Base-by-base conservation (phyloP, 2,329 filamentous ascomycete species). In the Akanthomyces uredinophilus region DNA sequence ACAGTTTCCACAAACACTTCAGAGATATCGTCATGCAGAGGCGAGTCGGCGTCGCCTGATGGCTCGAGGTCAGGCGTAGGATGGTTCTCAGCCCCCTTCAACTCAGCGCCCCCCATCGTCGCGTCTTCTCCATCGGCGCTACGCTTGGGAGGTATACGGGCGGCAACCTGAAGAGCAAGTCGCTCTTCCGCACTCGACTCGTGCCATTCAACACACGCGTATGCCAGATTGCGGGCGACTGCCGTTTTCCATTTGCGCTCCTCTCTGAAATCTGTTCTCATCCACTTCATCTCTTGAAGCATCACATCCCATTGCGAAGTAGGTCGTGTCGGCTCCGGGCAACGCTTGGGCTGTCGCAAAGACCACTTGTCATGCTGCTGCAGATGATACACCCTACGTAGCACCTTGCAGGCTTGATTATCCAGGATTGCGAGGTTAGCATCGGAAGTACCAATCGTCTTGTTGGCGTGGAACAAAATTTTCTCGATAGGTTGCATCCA, bases 321-420 rank as follows among this genome's bases (percentile, higher is more conserved):
- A 20, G 88, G 88, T 43, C 92, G 85, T 4, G 85, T 81, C 5
- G 94, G 93, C 73, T 99, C 95, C 1, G 87, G 82, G 44, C 87
- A 90, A 62, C 92, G 89, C 71, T 96, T 91, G 49, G 93, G 87
- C 70, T 99, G 95, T 58, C 94, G 85, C 52, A 99, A 76, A 5
- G 93, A 95, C 94, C 95, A 98, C 69, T 94, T 89, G 68, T 96
- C 92, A 37, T 89, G 87, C 70, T 94, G 92, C 70, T 99, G 95
- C 29, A 98, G 79, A 65, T 94, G 87, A 71, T 97, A 96, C 2
- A 99, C 92, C 16, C 92, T 83, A 61, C 92, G 87, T 4, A 98
- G 75, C 35, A 96, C 90, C 61, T 91, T 88, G 69, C 91, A 95
- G 58, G 96, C 91, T 73, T 96, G 92, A 63, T 89, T 87, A 69